Evolutionary conservation across 352 stramenopile genomes (phyloP), one percentile per base, ranked within the genome.

Genomic region (Phytopythium chamaehyphon): DNA sequence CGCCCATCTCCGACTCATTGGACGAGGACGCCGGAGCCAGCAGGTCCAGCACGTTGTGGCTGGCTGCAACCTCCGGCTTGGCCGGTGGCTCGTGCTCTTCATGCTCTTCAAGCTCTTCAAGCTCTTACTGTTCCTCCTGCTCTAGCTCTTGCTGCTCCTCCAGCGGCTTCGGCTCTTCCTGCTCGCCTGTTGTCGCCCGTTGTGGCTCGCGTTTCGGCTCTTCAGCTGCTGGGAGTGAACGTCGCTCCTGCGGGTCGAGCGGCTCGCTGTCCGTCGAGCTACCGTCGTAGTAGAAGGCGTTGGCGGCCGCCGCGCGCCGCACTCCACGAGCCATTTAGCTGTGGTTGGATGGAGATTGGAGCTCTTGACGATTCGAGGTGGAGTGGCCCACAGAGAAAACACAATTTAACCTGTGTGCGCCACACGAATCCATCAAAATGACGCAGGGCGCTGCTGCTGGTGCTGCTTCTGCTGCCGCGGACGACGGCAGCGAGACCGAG

Each of bases 191-290:
- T n/a, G 37, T 6, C 37, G 9, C 37, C 15, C 7, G 7, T 14
- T 42, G 37, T 9, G 14, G 18, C 37, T n/a, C 37, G 37, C 15
- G 37, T n/a, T n/a, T 10, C 18, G 37, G 9, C 15, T 42, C 37
- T 8, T 6, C 5, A 42, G 37, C 15, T 42, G 15, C 37, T 42
- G 37, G 35, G 35, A 16, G 9, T 42, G 37, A 8, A 18, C 37
- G 37, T 21, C 18, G 37, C 37, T n/a, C 37, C 15, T 42, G 18
- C 37, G 55, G 45, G 37, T 64, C 54, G 36, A 61, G 66, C 43
- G 40, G 52, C 55, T 70, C 58, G 54, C 58, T 70, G 37, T 70
- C 62, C 11, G 62, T 70, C 43, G 62, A 66, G 35, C 53, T 61
- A 12, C 53, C 57, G 36, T 53, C 62, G 38, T 70, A 42, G 42